Evolutionary conservation across 345 rosid species (phyloP).

Genomic region (Bruguiera gymnorhiza): DNA sequence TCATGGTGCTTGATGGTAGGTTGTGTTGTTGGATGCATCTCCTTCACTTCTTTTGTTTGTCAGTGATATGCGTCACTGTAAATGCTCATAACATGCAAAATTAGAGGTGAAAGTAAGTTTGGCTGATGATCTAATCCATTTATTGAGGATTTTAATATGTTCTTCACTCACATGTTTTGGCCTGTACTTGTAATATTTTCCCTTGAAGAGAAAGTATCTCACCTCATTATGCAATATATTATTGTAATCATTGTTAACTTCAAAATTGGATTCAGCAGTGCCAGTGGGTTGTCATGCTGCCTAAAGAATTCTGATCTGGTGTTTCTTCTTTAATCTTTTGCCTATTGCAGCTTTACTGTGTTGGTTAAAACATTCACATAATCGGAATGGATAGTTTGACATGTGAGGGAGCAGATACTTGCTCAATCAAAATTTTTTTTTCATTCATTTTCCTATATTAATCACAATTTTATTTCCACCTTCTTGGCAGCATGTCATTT

Average conservation of each 20-base stretch:
- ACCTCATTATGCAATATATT: neutral
- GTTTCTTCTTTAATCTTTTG: neutral
- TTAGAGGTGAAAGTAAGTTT: no score
- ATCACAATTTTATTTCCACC: constrained; percentile 17
- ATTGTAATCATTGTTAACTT: neutral
- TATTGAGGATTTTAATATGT: no score
- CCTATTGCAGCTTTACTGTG: neutral
- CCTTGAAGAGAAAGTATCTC: neutral
- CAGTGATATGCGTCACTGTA: no score
- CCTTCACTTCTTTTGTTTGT: no score
- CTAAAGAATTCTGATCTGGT: neutral
- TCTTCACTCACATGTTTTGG: no score
- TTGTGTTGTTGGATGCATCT: no score
- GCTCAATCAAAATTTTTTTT: neutral
- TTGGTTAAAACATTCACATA: neutral
- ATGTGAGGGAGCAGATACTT: no score
- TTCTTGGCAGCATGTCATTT: constrained; percentile 74
- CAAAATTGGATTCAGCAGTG: no score
- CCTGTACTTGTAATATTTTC: neutral
- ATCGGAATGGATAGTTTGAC: no score
- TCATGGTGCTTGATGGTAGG: neutral
- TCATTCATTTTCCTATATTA: neutral
- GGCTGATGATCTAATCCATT: no score
- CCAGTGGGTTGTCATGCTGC: neutral
- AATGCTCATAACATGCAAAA: no score